Evolutionary conservation across 352 stramenopile species (phyloP), one percentile per base, ranked within the genome.

Genomic region (Phytopythium delawarense): DNA sequence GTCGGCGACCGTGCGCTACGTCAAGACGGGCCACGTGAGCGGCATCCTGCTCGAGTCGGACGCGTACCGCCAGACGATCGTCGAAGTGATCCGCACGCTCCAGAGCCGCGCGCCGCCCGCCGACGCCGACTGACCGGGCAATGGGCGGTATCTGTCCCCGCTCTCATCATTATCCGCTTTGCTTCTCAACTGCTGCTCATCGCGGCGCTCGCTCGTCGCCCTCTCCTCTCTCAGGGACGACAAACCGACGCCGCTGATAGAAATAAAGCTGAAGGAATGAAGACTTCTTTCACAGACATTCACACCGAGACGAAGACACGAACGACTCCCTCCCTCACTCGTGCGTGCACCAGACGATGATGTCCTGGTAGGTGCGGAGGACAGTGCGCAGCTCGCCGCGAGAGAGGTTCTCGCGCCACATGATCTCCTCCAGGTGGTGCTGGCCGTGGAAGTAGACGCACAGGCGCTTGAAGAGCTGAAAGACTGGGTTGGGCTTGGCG

Each of bases 341-440:
- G 51, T 92, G 83, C 44, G 91, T 71, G 65, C 79, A 90, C 56
- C 78, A 91, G 15, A 92, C 85, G 34, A 94, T 84, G 52, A 93
- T 93, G 44, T 92, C 81, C 58, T 89, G 75, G 66, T 94, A 96
- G n/a, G 82, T 91, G 63, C 75, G 91, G 57, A 96, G 71, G 28
- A 94, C 84, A 0, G 79, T 89, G 28, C 84, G 81, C 20, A 96
- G 62, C 48, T 92, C 87, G n/a, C 78, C 87, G 4, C 87, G 79
- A 2, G 81, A 89, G 1, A 96, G 63, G 30, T 92, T 94, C 53
- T 96, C 87, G 16, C 87, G 73, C 87, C 87, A 96, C 87, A 96
- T 96, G 59, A 96, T 96, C 70, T 96, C 87, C 69, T 93, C 87
- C 16, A 94, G 64, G 60, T 96, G 87, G 56, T 94, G 78, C 49